Conservation (phyloP, 2,329 filamentous ascomycete genomes). For the Scedosporium dehoogii region DNA sequence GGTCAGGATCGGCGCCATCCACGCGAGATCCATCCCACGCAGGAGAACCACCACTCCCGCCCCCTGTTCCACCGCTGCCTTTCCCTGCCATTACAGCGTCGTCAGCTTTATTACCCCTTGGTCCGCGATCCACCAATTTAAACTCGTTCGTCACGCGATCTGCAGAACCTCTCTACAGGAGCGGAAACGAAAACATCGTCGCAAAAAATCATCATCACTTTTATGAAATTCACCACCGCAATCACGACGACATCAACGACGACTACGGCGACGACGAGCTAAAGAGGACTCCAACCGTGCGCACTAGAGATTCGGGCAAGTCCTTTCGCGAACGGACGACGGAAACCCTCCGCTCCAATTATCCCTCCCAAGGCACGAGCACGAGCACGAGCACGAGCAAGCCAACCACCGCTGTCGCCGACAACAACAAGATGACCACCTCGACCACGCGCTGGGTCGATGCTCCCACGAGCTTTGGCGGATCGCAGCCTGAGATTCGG, state of each 20-base stretch:
- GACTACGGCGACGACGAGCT: not conserved
- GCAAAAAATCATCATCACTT: not conserved
- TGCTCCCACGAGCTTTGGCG: constrained; percentile 4
- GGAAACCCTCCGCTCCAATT: not conserved
- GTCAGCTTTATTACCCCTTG: not conserved
- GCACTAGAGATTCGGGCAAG: constrained; percentile 2
- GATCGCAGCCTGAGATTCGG: constrained; percentile 24
- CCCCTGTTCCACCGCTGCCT: constrained; percentile 2
- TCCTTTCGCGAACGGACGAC: not conserved
- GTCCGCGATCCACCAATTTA: not conserved
- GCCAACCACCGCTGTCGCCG: not conserved
- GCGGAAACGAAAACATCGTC: not conserved
- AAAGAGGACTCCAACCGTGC: not conserved
- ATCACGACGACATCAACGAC: not conserved
- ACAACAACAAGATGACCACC: not conserved
- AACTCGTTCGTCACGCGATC: constrained; percentile 2
- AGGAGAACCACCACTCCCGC: not conserved
- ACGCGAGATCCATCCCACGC: not conserved
- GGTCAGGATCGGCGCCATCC: too few relatives aligned
- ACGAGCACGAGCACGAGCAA: too few relatives aligned
- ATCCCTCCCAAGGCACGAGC: not conserved
- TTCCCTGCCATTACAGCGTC: not conserved
- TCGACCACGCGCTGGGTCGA: constrained; percentile 5
- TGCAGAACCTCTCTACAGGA: not conserved
- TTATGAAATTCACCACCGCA: not conserved